phyloP scores from a whole-genome alignment of 441 rosid species.

The Dalechampia spathulata region DNA sequence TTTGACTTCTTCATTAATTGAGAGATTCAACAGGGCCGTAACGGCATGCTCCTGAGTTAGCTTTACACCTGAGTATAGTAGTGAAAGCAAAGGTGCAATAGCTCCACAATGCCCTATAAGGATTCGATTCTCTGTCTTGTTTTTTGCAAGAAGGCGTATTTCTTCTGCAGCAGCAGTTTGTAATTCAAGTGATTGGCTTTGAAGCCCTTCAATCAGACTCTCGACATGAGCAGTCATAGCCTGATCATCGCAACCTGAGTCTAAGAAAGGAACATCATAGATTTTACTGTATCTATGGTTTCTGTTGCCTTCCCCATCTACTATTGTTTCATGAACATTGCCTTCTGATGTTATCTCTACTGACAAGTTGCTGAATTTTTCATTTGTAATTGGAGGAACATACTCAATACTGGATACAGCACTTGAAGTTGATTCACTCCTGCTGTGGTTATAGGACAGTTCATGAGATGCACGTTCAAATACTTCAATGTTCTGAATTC shows the following conservation, averaged over 20 bases:
- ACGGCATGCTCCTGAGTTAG: constrained; percentile 84
- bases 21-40: constrained; percentile 76
- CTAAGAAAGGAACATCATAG: constrained; percentile 24
- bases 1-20: constrained; percentile 72
- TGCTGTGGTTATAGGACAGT: constrained; percentile 59
- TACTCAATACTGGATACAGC: constrained; percentile 60
- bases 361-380: constrained; percentile 19
- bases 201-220: constrained; percentile 63
- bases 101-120: constrained; percentile 63
- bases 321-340: constrained; percentile 27
- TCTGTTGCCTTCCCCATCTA: constrained; percentile 29
- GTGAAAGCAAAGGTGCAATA: constrained; percentile 53
- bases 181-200: constrained; percentile 41
- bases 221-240: constrained; percentile 41
- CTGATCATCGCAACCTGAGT: constrained; percentile 33
- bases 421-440: constrained; percentile 75
- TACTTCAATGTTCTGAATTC: constrained; percentile 40
- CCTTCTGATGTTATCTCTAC: constrained; percentile 28
- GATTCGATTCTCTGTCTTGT: constrained; percentile 58
- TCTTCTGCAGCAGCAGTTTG: constrained; percentile 73
- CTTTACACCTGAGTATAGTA: constrained; percentile 60
- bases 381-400: constrained; percentile 35
- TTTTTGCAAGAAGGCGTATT: constrained; percentile 67
- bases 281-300: constrained; percentile 16
- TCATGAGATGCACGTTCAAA: constrained; percentile 42